Evolutionary conservation across 2,329 filamentous ascomycete species (phyloP).

Genomic region (Talaromyces pinophilus): DNA sequence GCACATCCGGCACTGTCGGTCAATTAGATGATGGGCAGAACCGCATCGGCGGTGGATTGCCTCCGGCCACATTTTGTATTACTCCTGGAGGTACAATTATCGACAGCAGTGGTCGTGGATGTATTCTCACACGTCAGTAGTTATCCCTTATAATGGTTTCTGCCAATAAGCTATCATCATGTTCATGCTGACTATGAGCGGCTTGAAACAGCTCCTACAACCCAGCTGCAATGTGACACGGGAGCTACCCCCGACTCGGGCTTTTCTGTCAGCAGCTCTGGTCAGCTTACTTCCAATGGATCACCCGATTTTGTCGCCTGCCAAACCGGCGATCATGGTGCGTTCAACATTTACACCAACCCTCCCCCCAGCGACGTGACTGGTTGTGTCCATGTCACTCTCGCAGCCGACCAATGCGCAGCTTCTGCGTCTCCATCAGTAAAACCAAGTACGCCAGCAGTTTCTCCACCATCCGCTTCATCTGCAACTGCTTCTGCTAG

Average conservation of each 20-base stretch:
- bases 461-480: slow-evolving; percentile 19
- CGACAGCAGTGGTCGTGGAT: slow-evolving; percentile 60
- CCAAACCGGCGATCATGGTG: slow-evolving; percentile 50
- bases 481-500: background rate
- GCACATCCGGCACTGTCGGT: slow-evolving; percentile 54
- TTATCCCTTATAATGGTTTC: slow-evolving; percentile 12
- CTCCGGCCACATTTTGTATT: slow-evolving; percentile 57
- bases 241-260: slow-evolving; percentile 55
- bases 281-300: slow-evolving; percentile 55
- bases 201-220: slow-evolving; percentile 51
- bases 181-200: background rate
- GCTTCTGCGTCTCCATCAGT: slow-evolving; percentile 12
- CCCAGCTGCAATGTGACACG: slow-evolving; percentile 63
- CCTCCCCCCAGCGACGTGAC: slow-evolving; percentile 35
- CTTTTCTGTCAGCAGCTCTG: slow-evolving; percentile 58
- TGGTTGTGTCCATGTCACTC: slow-evolving; percentile 37
- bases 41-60: slow-evolving; percentile 55
- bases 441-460: slow-evolving; percentile 3
- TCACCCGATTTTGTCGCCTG: slow-evolving; percentile 62
- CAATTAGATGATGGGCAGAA: slow-evolving; percentile 65
- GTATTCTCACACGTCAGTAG: slow-evolving; percentile 61
- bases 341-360: slow-evolving; percentile 46
- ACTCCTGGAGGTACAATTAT: slow-evolving; percentile 55
- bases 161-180: background rate
- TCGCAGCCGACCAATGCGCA: slow-evolving; percentile 45